A percentile compares a stretch with the other conserved stretches of the same genome.
These are phyloP conservation scores for Plectranthus barbatus DNA, from an alignment of 257 asterid species.

Conservation along the genomic window DNA sequence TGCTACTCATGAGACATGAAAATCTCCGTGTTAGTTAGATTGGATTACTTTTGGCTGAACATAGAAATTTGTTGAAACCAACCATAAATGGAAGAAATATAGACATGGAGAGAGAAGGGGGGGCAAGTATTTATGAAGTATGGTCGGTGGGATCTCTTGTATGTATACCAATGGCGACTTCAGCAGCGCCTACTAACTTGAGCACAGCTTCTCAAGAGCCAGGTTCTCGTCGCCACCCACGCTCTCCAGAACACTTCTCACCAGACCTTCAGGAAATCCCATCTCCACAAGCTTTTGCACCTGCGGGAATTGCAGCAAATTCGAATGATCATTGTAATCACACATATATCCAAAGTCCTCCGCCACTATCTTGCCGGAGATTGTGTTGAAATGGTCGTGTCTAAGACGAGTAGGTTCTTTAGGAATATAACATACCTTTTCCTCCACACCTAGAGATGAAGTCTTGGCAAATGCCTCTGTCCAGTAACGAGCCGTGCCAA, in stretches of 20 bases:
- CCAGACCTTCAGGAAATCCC: constrained; percentile 82
- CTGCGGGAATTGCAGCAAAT: constrained; percentile 28
- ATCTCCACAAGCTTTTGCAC: constrained; percentile 90
- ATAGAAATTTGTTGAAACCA: background rate
- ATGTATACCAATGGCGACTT: background rate
- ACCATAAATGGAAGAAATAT: background rate
- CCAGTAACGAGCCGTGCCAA: constrained; percentile 94
- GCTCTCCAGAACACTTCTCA: constrained; percentile 58
- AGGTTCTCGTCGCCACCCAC: constrained; percentile 84
- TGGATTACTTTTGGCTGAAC: background rate
- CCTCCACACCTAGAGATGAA: constrained; percentile 68
- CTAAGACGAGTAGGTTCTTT: too few relatives aligned
- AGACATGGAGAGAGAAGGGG: background rate
- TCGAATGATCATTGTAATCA: background rate
- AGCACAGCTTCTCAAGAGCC: constrained; percentile 97
- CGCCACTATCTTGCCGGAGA: too few relatives aligned
- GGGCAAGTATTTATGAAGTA: background rate
- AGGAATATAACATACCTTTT: constrained; percentile 45
- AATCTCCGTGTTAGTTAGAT: background rate
- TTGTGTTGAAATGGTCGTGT: too few relatives aligned
- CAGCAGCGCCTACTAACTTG: constrained; percentile 30
- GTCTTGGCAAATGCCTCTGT: constrained; percentile 90
- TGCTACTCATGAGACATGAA: background rate
- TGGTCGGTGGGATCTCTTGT: background rate
- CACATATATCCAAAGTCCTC: too few relatives aligned